Conservation (phyloP, 1,139 yeast genomes). For the Pichia norvegensis region DNA sequence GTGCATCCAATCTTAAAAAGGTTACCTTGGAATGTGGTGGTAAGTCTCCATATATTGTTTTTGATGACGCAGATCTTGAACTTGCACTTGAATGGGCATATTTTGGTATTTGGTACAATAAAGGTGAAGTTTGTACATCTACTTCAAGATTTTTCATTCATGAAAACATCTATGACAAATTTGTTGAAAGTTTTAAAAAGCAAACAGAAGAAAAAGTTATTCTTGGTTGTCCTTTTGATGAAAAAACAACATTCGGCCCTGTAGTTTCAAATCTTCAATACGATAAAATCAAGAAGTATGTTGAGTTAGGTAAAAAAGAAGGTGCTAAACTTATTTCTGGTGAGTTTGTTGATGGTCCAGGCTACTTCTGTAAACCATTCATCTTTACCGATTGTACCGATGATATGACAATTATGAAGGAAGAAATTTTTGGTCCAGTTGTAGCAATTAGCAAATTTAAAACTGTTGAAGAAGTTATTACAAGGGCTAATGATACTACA, state of each 20-base stretch:
- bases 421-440: slow-evolving; percentile 82
- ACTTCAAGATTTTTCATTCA: slow-evolving; percentile 51
- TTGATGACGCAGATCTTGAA: slow-evolving; percentile 43
- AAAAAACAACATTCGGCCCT: slow-evolving; percentile 49
- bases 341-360: slow-evolving; percentile 47
- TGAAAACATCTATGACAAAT: slow-evolving; percentile 43
- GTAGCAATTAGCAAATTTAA: slow-evolving; percentile 58
- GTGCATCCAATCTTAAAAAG: slow-evolving; percentile 60
- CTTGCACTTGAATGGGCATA: slow-evolving; percentile 37
- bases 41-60: slow-evolving; percentile 48
- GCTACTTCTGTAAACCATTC: slow-evolving; percentile 72
- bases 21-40: slow-evolving; percentile 70
- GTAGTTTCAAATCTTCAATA: slow-evolving; percentile 44
- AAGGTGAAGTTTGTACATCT: slow-evolving; percentile 57
- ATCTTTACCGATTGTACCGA: slow-evolving; percentile 67
- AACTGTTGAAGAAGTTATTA: slow-evolving; percentile 55
- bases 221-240: slow-evolving; percentile 70
- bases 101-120: slow-evolving; percentile 41
- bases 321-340: slow-evolving; percentile 57
- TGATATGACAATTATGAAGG: slow-evolving; percentile 58
- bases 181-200: slow-evolving; percentile 34
- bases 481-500: slow-evolving; percentile 53
- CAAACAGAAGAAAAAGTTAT: slow-evolving; percentile 41
- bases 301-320: slow-evolving; percentile 43
- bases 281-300: slow-evolving; percentile 44